Percentiles rank a stretch among this genome's conserved stretches.
These are phyloP conservation scores for Endotrypanum monterogeii DNA, from an alignment of 208 protist species.

Conservation along the genomic window DNA sequence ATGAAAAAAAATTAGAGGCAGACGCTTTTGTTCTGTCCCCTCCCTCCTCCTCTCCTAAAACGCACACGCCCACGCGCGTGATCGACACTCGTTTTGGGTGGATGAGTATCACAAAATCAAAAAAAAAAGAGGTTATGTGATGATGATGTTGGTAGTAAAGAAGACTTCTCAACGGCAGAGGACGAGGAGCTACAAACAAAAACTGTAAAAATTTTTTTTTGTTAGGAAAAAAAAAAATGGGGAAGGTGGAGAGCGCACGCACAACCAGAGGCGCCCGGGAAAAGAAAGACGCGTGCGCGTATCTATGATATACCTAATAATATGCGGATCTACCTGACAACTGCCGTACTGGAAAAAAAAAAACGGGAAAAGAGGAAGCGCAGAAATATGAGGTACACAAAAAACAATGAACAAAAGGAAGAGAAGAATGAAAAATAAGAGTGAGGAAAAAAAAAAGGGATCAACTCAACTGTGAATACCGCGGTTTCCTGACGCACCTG, in stretches of 20 bases:
- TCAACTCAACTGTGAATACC: no score
- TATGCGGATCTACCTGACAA: background rate
- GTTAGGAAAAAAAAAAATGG: background rate
- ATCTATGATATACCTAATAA: background rate
- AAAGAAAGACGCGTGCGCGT: background rate
- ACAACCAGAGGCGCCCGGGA: no score
- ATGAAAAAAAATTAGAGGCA: no score
- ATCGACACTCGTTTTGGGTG: no score
- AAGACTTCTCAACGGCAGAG: no score
- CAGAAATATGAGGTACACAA: no score
- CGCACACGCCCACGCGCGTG: background rate
- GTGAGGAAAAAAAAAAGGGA: background rate
- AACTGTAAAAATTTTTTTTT: background rate
- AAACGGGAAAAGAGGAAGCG: background rate
- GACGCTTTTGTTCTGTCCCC: background rate
- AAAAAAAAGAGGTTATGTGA: background rate
- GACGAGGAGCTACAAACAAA: background rate
- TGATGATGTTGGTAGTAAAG: background rate
- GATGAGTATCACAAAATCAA: no score
- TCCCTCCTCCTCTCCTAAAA: background rate
- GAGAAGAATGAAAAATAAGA: background rate
- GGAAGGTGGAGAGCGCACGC: background rate
- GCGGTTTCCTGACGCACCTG: no score
- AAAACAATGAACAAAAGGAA: constrained; percentile 1
- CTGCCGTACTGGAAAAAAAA: background rate